phyloP scores from a whole-genome alignment of 441 rosid genomes.

The Omphalea diandra region DNA sequence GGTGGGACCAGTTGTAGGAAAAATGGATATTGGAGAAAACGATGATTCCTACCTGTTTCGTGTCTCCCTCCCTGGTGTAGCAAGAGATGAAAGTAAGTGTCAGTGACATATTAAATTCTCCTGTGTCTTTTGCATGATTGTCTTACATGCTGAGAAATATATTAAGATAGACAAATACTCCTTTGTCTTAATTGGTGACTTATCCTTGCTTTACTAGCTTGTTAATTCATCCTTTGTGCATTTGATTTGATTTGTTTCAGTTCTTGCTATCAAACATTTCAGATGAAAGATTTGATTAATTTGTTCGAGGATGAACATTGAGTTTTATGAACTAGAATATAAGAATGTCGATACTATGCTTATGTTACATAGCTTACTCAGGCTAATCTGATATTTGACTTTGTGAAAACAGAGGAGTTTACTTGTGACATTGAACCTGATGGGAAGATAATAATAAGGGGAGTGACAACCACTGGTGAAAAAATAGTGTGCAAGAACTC shows the following conservation, averaged over 20 bases:
- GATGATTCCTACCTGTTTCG: conserved; percentile 65
- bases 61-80: conserved; percentile 78
- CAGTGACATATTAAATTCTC: conserved; percentile 9
- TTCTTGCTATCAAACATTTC: not conserved
- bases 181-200: not conserved
- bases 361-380: conserved; percentile 8
- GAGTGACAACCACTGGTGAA: conserved; percentile 80
- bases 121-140: conserved; percentile 16
- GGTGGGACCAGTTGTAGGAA: conserved; percentile 64
- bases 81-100: conserved; percentile 70
- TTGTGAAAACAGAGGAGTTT: conserved; percentile 55
- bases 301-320: too few relatives aligned
- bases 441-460: conserved; percentile 58
- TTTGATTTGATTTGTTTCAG: not conserved
- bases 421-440: conserved; percentile 59
- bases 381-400: conserved; percentile 4
- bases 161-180: too few relatives aligned
- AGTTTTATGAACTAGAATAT: not conserved
- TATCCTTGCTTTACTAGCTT: not conserved
- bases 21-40: conserved; percentile 54
- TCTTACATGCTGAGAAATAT: conserved; percentile 13
- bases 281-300: too few relatives aligned
- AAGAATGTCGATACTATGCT: not conserved
- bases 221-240: not conserved
- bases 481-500: conserved; percentile 52